These are phyloP conservation scores for Candida insectorum DNA, from an alignment of 805 yeast genomes.

Conservation along the genomic window DNA sequence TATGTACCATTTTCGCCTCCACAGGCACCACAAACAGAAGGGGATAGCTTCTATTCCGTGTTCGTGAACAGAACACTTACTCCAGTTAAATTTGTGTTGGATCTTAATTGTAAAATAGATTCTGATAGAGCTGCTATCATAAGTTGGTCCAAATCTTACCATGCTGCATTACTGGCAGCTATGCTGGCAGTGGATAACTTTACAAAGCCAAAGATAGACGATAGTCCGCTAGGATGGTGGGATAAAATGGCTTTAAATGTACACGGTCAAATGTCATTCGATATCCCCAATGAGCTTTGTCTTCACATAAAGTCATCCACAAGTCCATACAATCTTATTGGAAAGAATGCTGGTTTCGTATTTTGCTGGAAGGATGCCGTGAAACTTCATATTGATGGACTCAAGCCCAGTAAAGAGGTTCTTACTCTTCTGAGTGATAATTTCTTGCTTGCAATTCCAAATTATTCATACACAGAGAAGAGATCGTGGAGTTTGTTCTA, in stretches of 20 bases:
- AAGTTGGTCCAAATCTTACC: conserved; percentile 64
- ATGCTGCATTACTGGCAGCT: conserved; percentile 56
- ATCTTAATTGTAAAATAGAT: conserved; percentile 43
- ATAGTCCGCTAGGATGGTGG: conserved; percentile 47
- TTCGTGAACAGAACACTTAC: conserved; percentile 61
- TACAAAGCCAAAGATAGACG: conserved; percentile 44
- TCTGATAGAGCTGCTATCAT: conserved; percentile 49
- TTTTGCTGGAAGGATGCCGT: conserved; percentile 63
- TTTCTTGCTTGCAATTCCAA: conserved; percentile 57
- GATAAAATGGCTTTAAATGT: conserved; percentile 51
- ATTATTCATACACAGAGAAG: conserved; percentile 35
- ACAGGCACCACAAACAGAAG: conserved; percentile 23
- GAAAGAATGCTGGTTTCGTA: conserved; percentile 59
- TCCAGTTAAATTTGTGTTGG: conserved; percentile 54
- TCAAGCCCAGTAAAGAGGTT: conserved; percentile 46
- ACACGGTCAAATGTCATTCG: conserved; percentile 52
- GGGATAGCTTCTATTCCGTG: conserved; percentile 54
- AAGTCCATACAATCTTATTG: conserved; percentile 56
- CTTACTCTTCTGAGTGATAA: conserved; percentile 52
- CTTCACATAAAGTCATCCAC: conserved; percentile 60
- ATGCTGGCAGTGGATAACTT: conserved; percentile 39
- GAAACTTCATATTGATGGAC: conserved; percentile 47
- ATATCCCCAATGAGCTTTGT: conserved; percentile 51
- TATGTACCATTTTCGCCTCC: conserved; percentile 61
- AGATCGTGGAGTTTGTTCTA: conserved; percentile 37